Base-by-base conservation (phyloP, 2,329 filamentous ascomycete species). In the Hymenoscyphus occultus region DNA sequence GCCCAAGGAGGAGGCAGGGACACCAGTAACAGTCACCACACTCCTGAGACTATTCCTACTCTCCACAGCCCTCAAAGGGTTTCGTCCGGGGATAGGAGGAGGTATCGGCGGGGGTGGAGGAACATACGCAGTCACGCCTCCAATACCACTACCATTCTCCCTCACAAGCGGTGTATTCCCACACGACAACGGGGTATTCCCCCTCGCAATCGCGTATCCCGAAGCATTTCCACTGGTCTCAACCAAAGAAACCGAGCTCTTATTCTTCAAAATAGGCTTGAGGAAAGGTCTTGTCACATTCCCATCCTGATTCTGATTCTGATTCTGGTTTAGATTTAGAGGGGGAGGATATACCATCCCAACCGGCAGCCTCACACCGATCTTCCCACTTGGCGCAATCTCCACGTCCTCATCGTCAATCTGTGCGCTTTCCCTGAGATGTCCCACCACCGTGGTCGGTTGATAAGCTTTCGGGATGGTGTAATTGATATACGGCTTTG, bases 351-450 rank as follows among this genome's bases (percentile, higher is more conserved):
- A 67, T 19, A 73, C 51, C 12, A 71, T 39, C 16, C 67, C 72
- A 6, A 74, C 63, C 13, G 71, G 71, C 40, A 73, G 70, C 10
- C 71, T 72, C 6, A 63, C 63, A 12, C 56, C 51, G 45, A 59
- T 63, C 12, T 57, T 39, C 19, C 65, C 67, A 28, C 48, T 51
- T 58, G 67, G 56, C 59, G 61, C 28, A 39, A 71, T 59, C 39
- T 70, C 65, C 2, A 64, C 69, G 16, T 77, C 76, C 48, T 77
- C 75, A 14, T 78, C 78, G 6, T 80, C 79, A 60, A 84, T 83
- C 54, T 85, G 82, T 1, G 83, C 81, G 9, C 73, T 70, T 71
- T 86, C 83, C 48, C 82, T 78, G 19, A 83, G 71, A 69, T 85
- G 83, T 0, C 80, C 76, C 1, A 51, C 45, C n/a, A 62, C 67